phyloP scores from a whole-genome alignment of 495 filamentous ascomycete species.

The Penicillium argentinense region DNA sequence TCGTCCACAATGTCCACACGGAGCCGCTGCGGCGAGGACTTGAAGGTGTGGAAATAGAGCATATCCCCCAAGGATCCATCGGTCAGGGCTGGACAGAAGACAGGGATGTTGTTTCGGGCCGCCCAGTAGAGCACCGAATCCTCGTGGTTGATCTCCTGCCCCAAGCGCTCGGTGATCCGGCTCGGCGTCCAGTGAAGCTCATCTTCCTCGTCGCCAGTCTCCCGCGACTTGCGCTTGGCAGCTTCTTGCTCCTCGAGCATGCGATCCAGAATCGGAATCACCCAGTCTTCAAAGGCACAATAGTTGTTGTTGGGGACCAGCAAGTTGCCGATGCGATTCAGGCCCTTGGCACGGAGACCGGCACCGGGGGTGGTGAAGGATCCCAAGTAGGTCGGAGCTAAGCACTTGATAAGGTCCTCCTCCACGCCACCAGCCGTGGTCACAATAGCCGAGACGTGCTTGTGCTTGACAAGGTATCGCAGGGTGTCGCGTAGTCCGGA shows the following conservation, averaged over 20 bases:
- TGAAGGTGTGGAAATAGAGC: constrained; percentile 96
- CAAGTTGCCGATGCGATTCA: constrained; percentile 95
- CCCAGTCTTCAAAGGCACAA: constrained; percentile 96
- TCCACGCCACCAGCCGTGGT: constrained; percentile 96
- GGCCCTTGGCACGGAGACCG: constrained; percentile 72
- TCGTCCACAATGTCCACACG: constrained; percentile 87
- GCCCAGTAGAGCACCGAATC: constrained; percentile 92
- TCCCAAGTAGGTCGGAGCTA: constrained; percentile 89
- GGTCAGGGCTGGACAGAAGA: constrained; percentile 95
- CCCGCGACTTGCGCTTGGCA: constrained; percentile 45
- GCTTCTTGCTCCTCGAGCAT: constrained; percentile 94
- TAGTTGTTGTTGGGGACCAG: constrained; percentile 98
- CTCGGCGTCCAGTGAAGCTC: constrained; percentile 87
- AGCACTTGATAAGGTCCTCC: constrained; percentile 97
- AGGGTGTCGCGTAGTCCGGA: constrained; percentile 89
- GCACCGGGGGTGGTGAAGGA: constrained; percentile 75
- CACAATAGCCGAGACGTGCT: constrained; percentile 87
- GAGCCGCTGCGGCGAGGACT: constrained; percentile 72
- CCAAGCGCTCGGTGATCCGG: constrained; percentile 80
- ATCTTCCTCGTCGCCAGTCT: constrained; percentile 57
- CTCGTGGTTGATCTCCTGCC: constrained; percentile 89
- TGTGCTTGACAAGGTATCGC: constrained; percentile 87
- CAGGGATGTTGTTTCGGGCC: constrained; percentile 86
- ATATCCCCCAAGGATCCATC: constrained; percentile 95
- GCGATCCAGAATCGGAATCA: constrained; percentile 83